Evolutionary conservation across 2,329 filamentous ascomycete species (phyloP), one percentile per base, ranked within the genome.

Genomic region (Penicillium sp.): DNA sequence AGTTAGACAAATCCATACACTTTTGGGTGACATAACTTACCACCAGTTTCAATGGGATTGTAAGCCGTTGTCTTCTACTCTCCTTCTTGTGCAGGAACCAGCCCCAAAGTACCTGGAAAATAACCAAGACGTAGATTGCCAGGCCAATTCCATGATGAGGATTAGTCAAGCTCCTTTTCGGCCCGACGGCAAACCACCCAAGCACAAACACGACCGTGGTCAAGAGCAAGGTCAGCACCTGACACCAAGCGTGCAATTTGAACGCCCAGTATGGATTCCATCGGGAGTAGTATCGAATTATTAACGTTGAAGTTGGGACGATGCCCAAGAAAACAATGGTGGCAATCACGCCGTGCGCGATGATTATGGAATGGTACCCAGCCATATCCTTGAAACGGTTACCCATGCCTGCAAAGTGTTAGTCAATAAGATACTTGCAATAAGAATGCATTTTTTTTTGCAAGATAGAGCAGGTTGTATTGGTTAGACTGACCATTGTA

Each of bases 111-210:
- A 78, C 77, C 54, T 85, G 82, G 10, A 79, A 71, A 53, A 84
- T 67, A 2, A 86, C 71, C 37, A 83, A 68, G 16, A 82, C 77
- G 62, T 83, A 86, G 45, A 86, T 75, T 9, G 81, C 81, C 34
- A 85, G 69, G 5, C 82, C 82, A 58, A 85, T 85, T 48, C 81
- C 82, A 70, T 86, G 82, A 65, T 86, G 82, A 7, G 82, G 82
- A 63, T 86, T 86, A 29, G 80, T 80, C 56, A 85, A 68, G 47
- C 79, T 82, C 57, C 82, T 71, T 52, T 74, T 67, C 1, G 79
- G 78, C 0, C 82, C 82, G 8, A 86, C 82, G 22, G 82, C 82
- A 62, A 84, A 80, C 70, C 78, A 85, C 12, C 81, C 82, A 12
- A 84, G 68, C 8, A 81, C 72, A 56, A 86, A 78, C 1, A 83